Conservation (phyloP, 768 basidiomycete genomes). For the Tricholoma bakamatsutake region DNA sequence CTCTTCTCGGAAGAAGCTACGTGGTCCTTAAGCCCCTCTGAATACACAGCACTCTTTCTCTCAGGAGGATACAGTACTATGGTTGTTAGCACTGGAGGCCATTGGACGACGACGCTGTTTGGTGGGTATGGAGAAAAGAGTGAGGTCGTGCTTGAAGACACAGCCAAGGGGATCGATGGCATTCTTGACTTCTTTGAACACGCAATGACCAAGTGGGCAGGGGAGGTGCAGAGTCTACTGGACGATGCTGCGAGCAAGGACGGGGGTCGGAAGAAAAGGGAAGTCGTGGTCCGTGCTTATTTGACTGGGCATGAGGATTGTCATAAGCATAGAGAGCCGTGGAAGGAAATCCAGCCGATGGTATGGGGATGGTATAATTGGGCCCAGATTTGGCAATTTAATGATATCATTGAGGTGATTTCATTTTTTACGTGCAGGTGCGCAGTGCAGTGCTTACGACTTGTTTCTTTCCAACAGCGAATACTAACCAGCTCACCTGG, state of each 20-base stretch:
- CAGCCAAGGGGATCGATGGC: conserved; percentile 43
- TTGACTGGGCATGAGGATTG: conserved; percentile 64
- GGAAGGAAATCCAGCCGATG: conserved; percentile 38
- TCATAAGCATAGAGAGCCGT: conserved; percentile 41
- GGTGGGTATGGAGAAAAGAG: conserved; percentile 22
- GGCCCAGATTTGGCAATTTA: conserved; percentile 53
- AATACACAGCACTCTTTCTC: conserved; percentile 49
- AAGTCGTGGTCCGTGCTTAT: conserved; percentile 56
- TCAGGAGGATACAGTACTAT: conserved; percentile 53
- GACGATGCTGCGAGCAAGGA: conserved; percentile 23
- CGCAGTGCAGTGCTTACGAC: background rate
- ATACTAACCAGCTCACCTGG: conserved; percentile 27
- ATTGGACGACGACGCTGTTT: conserved; percentile 62
- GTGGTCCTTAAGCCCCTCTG: conserved; percentile 48
- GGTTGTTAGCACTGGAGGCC: conserved; percentile 59
- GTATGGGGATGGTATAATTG: conserved; percentile 57
- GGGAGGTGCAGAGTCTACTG: conserved; percentile 41
- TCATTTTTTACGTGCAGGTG: conserved; percentile 5
- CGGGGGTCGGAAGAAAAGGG: conserved; percentile 21
- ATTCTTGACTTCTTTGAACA: conserved; percentile 53
- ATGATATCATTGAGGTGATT: conserved; percentile 51
- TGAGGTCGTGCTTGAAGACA: conserved; percentile 7
- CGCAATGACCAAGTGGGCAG: conserved; percentile 54
- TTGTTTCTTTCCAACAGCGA: conserved; percentile 24
- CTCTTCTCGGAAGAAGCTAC: conserved; percentile 52